These are phyloP conservation scores for Inga laurina DNA, from an alignment of 306 rosid genomes.

Conservation along the genomic window DNA sequence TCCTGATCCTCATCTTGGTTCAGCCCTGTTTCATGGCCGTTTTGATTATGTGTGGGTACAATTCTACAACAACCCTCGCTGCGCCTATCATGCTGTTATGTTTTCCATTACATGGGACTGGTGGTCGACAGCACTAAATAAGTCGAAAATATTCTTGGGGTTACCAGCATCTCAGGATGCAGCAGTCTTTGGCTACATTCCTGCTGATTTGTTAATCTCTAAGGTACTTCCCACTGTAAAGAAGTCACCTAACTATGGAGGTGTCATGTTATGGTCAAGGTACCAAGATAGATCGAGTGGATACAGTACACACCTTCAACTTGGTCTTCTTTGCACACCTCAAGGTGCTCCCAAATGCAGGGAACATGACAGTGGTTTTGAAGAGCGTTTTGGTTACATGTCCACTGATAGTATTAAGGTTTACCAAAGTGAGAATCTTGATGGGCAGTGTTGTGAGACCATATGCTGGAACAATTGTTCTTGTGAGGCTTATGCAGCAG, in stretches of 20 bases:
- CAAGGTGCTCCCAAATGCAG: neutral
- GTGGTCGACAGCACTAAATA: slow-evolving; percentile 51
- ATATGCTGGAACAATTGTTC: slow-evolving; percentile 38
- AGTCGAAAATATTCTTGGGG: slow-evolving; percentile 43
- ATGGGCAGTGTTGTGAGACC: slow-evolving; percentile 19
- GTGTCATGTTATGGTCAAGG: slow-evolving; percentile 60
- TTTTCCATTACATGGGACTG: slow-evolving; percentile 41
- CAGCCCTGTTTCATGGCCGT: neutral
- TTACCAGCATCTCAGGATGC: slow-evolving; percentile 41
- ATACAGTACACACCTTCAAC: too few relatives aligned
- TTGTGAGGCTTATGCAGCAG: slow-evolving; percentile 27
- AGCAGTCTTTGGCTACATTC: slow-evolving; percentile 41
- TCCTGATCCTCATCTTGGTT: slow-evolving; percentile 35
- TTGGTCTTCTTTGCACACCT: too few relatives aligned
- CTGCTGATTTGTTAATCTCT: slow-evolving; percentile 36
- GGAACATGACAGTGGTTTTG: neutral
- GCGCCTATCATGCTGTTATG: neutral
- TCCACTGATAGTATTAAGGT: slow-evolving; percentile 7
- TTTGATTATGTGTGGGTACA: slow-evolving; percentile 55
- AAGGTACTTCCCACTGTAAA: slow-evolving; percentile 43
- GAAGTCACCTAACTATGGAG: slow-evolving; percentile 52
- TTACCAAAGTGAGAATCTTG: neutral
- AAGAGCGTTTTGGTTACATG: slow-evolving; percentile 28
- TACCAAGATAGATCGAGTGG: neutral
- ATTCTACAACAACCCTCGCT: slow-evolving; percentile 1